phyloP scores from a whole-genome alignment of 208 protist genomes.

The Crithidia thermophila region DNA sequence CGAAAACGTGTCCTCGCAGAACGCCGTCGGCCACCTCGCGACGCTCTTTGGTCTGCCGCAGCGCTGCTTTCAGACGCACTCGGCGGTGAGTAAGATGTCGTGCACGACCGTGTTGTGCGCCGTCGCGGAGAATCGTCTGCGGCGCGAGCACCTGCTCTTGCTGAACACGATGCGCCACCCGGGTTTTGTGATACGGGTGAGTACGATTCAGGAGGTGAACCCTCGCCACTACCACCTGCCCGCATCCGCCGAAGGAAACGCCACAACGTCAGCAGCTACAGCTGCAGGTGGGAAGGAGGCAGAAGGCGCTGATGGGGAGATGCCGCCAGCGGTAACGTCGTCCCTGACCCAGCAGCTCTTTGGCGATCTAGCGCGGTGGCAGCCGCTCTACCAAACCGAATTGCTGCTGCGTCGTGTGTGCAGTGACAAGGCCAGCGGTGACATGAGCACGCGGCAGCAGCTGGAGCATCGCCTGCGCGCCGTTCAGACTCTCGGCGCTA shows the following conservation, averaged over 20 bases:
- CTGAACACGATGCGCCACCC: constrained; percentile 90
- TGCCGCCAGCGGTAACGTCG: neutral
- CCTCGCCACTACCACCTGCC: constrained; percentile 8
- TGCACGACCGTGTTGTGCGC: constrained; percentile 71
- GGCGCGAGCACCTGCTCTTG: constrained; percentile 73
- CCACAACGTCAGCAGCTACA: neutral
- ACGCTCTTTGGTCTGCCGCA: constrained; percentile 72
- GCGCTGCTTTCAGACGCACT: constrained; percentile 60
- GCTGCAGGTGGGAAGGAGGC: neutral
- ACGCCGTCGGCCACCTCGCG: constrained; percentile 76
- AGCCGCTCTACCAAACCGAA: constrained; percentile 72
- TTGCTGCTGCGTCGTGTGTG: constrained; percentile 75
- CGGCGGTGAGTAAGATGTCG: constrained; percentile 81
- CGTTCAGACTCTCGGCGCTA: constrained; percentile 65
- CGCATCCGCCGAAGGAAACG: neutral
- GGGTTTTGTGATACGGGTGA: constrained; percentile 83
- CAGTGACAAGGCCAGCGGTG: constrained; percentile 13
- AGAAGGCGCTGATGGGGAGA: neutral
- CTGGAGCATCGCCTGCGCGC: constrained; percentile 69
- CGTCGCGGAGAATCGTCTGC: constrained; percentile 53
- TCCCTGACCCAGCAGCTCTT: constrained; percentile 35
- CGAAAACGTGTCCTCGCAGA: constrained; percentile 83
- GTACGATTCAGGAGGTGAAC: constrained; percentile 54
- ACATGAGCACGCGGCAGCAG: constrained; percentile 32
- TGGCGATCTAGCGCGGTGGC: constrained; percentile 64